A percentile compares a stretch with the other conserved stretches of the same genome.
phyloP scores from a whole-genome alignment of 2,329 filamentous ascomycete species.

The Cryphonectria radicalis region DNA sequence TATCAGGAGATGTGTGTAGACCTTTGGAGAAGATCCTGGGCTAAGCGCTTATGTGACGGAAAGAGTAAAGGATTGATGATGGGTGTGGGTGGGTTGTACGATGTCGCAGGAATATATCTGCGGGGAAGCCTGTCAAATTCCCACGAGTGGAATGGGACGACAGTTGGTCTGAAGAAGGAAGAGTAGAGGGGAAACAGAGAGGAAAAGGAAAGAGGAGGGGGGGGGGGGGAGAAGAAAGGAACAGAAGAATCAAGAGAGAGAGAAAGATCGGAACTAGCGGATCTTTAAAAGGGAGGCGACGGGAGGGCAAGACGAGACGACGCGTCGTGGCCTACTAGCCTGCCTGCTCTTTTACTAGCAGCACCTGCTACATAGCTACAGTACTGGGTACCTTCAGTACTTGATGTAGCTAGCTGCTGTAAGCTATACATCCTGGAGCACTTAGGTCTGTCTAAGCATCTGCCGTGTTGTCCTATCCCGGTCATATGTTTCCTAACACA shows the following conservation, averaged over 20 bases:
- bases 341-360: background rate
- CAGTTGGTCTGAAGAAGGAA: background rate
- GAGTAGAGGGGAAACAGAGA: background rate
- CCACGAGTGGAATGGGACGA: background rate
- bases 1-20: background rate
- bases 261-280: background rate
- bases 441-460: background rate
- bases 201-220: too few relatives aligned
- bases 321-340: slow-evolving; percentile 7
- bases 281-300: background rate
- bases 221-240: too few relatives aligned
- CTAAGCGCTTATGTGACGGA: slow-evolving; percentile 7
- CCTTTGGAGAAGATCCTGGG: slow-evolving; percentile 13
- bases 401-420: background rate
- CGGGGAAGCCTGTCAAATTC: slow-evolving; percentile 19
- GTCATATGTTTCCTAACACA: background rate
- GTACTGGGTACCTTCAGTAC: background rate
- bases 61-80: background rate
- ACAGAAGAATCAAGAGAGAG: background rate
- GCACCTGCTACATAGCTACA: background rate
- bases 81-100: background rate
- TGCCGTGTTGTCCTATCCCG: slow-evolving; percentile 5
- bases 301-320: background rate
- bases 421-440: background rate
- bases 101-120: slow-evolving; percentile 14